phyloP scores from a whole-genome alignment of 306 rosid genomes.

The Biancaea sappan region DNA sequence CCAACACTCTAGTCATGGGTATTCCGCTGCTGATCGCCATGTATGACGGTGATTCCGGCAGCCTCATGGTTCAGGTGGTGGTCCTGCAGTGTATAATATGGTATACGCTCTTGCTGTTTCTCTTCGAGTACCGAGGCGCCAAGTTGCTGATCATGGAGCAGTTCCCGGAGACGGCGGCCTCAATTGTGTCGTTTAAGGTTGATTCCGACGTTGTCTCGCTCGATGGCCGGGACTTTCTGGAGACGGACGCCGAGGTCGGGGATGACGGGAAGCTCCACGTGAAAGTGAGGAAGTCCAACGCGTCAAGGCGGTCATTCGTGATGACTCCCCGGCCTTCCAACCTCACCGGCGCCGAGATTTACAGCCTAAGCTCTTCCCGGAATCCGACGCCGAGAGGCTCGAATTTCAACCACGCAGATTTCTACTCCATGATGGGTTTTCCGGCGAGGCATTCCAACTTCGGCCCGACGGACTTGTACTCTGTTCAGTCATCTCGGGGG shows the following conservation, averaged over 20 bases:
- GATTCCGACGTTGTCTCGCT: conserved; percentile 97
- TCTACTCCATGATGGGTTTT: conserved; percentile 90
- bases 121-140: conserved; percentile 94
- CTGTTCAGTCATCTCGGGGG: conserved; percentile 84
- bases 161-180: conserved; percentile 96
- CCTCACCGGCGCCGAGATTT: conserved; percentile 96
- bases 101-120: conserved; percentile 89
- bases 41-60: conserved; percentile 71
- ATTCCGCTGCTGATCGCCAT: conserved; percentile 85
- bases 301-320: conserved; percentile 68
- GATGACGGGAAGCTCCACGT: conserved; percentile 95
- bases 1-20: conserved; percentile 94
- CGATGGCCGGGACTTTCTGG: conserved; percentile 87
- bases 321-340: conserved; percentile 95
- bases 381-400: conserved; percentile 95
- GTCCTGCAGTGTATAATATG: conserved; percentile 95
- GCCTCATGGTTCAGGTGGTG: conserved; percentile 88
- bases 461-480: conserved; percentile 71
- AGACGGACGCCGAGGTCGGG: conserved; percentile 91
- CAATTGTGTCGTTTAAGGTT: conserved; percentile 90
- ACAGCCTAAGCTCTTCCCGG: conserved; percentile 84
- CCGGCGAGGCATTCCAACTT: conserved; percentile 77
- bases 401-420: conserved; percentile 82
- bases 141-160: conserved; percentile 93
- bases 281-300: conserved; percentile 83